Base-by-base conservation (phyloP, 2,329 filamentous ascomycete species). In the Aspergillus caelatus region DNA sequence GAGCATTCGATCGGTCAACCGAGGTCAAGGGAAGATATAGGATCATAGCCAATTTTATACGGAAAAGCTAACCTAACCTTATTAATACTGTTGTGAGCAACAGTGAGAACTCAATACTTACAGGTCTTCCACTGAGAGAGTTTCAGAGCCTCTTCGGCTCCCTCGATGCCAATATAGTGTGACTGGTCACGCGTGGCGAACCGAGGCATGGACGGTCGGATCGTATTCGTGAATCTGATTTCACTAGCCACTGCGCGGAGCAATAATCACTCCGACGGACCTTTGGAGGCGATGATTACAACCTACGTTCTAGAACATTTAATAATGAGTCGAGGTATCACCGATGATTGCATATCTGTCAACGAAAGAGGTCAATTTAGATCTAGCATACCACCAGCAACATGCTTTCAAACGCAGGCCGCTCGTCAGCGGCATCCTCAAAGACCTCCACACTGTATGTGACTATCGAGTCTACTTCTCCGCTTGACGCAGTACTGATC, bases 1-100 rank as follows among this genome's bases (percentile, higher is more conserved):
- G 83, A 83, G 67, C 65, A 77, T 12, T 71, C 71, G 1, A 77
- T 81, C 2, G 76, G 86, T 62, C 65, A 77, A 19, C 67, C 0
- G 68, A 71, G 32, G 64, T 59, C 9, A 74, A 74, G 57, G 57
- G 66, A 53, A 65, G 67, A 57, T 71, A 71, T 36, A 7, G 34
- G 0, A 14, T 6, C 14, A 8, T 2, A 36, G 5, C 34, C 14
- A 14, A 7, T 16, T 5, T 36, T 16, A 36, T 36, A 36, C 14
- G 14, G 34, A 36, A 36, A 16, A 16, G 6, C 6, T 0, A 36
- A 16, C 2, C 2, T 1, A 36, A 16, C 14, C 34, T 16, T 8
- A 36, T 16, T 0, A 6, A 3, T 14, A 3, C 34, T 12, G 34
- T 36, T 7, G 2, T 16, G 14, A 36, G 6, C 14, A 8, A 3